Conservation (phyloP, 129 eudicot species). For the Saposhnikovia divaricata region DNA sequence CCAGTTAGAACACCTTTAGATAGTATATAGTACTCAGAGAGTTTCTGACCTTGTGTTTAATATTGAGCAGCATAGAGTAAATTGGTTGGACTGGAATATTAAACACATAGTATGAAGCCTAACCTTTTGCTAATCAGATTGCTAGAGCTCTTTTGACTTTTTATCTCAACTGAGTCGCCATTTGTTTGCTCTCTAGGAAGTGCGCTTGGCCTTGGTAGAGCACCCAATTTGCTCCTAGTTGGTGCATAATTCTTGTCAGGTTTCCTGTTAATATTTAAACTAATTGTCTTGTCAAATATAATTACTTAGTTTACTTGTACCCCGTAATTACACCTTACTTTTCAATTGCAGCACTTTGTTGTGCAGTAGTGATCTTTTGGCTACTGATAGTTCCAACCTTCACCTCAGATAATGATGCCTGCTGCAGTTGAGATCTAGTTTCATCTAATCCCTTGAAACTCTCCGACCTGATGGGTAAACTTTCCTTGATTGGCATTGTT, state of each 20-base stretch:
- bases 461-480: slow-evolving; percentile 28
- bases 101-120: not conserved
- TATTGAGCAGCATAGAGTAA: not conserved
- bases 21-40: not conserved
- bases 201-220: not conserved
- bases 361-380: slow-evolving; percentile 18
- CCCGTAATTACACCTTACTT: slow-evolving; percentile 25
- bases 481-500: slow-evolving; percentile 27
- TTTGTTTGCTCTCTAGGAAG: not conserved
- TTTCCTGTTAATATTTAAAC: not conserved
- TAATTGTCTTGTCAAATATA: slow-evolving; percentile 6
- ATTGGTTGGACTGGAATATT: not conserved
- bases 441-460: slow-evolving; percentile 30
- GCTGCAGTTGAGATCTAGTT: slow-evolving; percentile 31
- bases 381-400: slow-evolving; percentile 24
- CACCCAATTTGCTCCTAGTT: not conserved
- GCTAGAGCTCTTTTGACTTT: not conserved
- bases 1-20: not conserved
- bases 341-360: slow-evolving; percentile 28
- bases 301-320: slow-evolving; percentile 6
- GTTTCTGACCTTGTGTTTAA: not conserved
- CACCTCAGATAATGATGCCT: slow-evolving; percentile 30
- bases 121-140: not conserved
- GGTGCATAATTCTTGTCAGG: not conserved
- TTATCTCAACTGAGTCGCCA: not conserved